Base-by-base conservation (phyloP, 1,139 yeast genomes). In the Protomyces inundatus region DNA sequence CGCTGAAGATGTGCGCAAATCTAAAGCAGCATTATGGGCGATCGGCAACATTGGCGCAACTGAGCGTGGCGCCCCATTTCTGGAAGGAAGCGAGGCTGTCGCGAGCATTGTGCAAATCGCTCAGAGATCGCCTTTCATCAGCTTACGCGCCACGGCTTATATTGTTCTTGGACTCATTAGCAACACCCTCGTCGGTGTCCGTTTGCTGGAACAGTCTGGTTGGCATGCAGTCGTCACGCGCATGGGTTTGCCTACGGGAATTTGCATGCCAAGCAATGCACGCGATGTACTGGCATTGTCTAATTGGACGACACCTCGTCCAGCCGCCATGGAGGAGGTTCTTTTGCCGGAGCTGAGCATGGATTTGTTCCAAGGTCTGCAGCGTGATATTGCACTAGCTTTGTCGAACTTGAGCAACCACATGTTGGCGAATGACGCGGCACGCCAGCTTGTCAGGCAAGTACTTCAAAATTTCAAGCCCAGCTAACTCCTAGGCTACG, bases 1-100 rank as follows among this genome's bases (percentile, higher is more conserved):
- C 37, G 66, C 66, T 4, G 63, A 67, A 6, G 74, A 75, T 61
- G 55, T 58, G 64, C 64, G 76, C n/a, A 80, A 80, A 63, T 73
- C 90, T 35, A 89, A 88, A 71, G 90, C 91, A 14, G 83, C 87
- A 57, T 72, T 91, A 56, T 93, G 98, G 97, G 87, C 95, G 3
- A 79, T 89, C 53, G 97, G 97, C 0, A 86, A 86, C 70, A 85
- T 90, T 50, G 90, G 91, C 1, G 82, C 90, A 7, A 55, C 66
- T 55, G 68, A 60, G 42, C 60, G 66, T n/a, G 72, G 71, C 3
- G 67, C 64, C 33, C 82, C 83, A 54, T 77, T 89, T 50, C 74
- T 90, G 55, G 90, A 87, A 70, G 81, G 86, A 23, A 77, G 83
- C 65, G 81, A 81, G 9, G 77, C 83, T n/a, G 82, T 84, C 5